Percentiles rank a stretch among this genome's conserved stretches.
phyloP scores from a whole-genome alignment of 2,329 filamentous ascomycete species.

The Didymosphaeria variabile region DNA sequence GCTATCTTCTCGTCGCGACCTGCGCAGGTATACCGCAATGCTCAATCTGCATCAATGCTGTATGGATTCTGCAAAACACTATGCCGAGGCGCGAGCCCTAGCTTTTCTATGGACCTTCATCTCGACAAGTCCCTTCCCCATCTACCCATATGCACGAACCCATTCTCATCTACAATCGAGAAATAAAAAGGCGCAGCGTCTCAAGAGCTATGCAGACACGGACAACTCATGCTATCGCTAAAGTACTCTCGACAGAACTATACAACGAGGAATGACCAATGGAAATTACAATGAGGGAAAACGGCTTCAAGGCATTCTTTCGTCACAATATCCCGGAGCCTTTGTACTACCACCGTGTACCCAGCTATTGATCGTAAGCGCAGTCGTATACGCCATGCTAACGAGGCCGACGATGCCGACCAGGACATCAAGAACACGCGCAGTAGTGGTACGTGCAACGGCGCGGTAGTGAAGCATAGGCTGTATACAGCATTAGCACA shows the following conservation, averaged over 20 bases:
- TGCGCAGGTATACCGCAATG: too few species aligned
- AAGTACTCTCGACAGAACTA: background rate
- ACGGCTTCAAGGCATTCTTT: slow-evolving; percentile 19
- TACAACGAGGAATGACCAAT: background rate
- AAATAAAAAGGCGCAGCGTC: background rate
- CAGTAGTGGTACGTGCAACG: slow-evolving; percentile 73
- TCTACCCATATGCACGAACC: background rate
- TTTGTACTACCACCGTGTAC: slow-evolving; percentile 65
- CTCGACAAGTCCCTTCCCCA: background rate
- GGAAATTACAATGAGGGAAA: background rate
- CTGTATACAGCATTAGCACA: slow-evolving; percentile 55
- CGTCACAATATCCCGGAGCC: slow-evolving; percentile 71
- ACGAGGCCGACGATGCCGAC: slow-evolving; percentile 84
- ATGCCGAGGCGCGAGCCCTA: background rate
- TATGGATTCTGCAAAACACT: background rate
- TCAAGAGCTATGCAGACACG: background rate
- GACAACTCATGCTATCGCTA: background rate
- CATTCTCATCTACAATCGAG: background rate
- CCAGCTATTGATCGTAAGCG: slow-evolving; percentile 88
- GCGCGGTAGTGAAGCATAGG: slow-evolving; percentile 88
- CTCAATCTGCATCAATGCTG: background rate
- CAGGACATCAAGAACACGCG: slow-evolving; percentile 75
- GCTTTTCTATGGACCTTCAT: background rate
- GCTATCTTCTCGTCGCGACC: too few species aligned
- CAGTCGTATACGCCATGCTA: slow-evolving; percentile 92